Evolutionary conservation across 352 stramenopile genomes (phyloP), one percentile per base, ranked within the genome.

Genomic region (Peronospora destructor): DNA sequence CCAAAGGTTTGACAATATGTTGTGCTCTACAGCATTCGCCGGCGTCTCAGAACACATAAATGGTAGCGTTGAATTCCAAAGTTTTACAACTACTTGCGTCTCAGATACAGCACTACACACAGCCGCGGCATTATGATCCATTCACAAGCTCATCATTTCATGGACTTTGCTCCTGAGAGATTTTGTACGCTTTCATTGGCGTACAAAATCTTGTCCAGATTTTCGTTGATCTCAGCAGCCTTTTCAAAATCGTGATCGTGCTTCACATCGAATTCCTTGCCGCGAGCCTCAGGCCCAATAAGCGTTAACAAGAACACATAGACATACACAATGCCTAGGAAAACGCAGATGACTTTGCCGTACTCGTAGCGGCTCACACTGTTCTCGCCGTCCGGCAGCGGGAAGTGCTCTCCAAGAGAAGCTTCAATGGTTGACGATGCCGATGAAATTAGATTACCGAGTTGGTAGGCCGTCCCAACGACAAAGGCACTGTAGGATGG

Each of bases 361-460:
- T 82, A 82, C 19, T 82, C 42, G 53, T 73, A 73, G 16, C 68
- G 71, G 16, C 37, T 43, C 14, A 45, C 49, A 4, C 68, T 64
- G 5, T 59, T 40, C 8, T 48, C 32, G 0, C 48, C 57, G 16
- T 67, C 63, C 13, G 63, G 57, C 8, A 83, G 46, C 17, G 68
- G 71, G 53, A 68, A 83, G 35, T 55, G 36, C 44, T 83, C 71
- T 9, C 60, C 61, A 11, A 83, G 61, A n/a, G 32, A 56, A 21
- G 71, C 49, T 39, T 83, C 71, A 29, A 83, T 79, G 7, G 68
- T 79, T 17, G 68, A 68, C n/a, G 71, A 65, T 5, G 71, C 59
- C 0, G 71, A 75, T 33, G 71, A 76, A 53, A 77, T 64, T 21
- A 83, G 44, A 50, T 79, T 83, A 37, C 71, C 71, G 13, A 83